Evolutionary conservation across 2,329 filamentous ascomycete genomes (phyloP), one percentile per base, ranked within the genome.

Genomic region (Metarhizium robertsii): DNA sequence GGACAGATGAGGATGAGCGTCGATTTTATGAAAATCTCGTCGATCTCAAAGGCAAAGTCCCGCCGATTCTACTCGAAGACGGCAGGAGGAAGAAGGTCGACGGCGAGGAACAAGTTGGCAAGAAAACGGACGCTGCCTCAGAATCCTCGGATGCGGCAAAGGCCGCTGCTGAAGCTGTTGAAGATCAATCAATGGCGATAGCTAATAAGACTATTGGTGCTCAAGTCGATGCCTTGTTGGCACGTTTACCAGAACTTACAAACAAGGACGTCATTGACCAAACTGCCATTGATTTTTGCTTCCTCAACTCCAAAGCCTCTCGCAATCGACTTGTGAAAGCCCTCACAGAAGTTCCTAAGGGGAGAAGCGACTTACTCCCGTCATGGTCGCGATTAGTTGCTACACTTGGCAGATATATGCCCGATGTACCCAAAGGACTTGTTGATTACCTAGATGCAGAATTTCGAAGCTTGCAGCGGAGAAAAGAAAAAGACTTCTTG

Each of bases 21-120:
- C 88, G 94, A 58, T 99, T 99, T 69, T 99, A 99, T 72, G 94
- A 99, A 75, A 97, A 96, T 61, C 72, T 99, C 11, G 88, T 95
- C 13, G 94, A 99, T 67, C 76, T 99, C 16, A 96, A 95, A 67
- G 94, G 95, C 62, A 95, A 96, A 63, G 94, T 99, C 2, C 95
- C 94, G 0, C 87, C 87, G 1, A 95, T 99, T 63, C 77, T 99
- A 8, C 81, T 99, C 1, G 94, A 99, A 66, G 94, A 97, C 63
- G 84, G 84, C 53, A 96, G 95, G 72, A 97, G 96, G 76, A 96
- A 95, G 74, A 96, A 95, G 67, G 52, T 75, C 4, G 92, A 96
- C 53, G 71, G 73, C 1, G 91, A 96, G 58, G 92, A 96, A 59
- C 84, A 88, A 64, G 84, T 87, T 40, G 90, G 88, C 61, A 95